Evolutionary conservation across 192 early-diverging fungal genomes (phyloP).

Genomic region (Coemansia furcata): DNA sequence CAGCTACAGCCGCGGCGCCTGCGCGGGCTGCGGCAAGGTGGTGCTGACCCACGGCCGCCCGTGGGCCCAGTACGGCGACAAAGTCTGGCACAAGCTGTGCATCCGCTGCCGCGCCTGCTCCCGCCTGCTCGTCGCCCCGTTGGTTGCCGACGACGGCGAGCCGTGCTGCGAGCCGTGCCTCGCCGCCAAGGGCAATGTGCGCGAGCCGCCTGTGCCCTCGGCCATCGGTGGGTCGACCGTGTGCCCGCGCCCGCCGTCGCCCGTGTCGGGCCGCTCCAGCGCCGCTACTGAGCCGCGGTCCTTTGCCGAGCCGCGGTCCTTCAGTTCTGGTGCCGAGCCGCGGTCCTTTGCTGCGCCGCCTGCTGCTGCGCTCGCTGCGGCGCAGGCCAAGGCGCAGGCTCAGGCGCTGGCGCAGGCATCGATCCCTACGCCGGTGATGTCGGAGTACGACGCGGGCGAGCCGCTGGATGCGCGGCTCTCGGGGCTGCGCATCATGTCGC

Average conservation of each 20-base stretch:
- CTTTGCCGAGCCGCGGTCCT: background rate
- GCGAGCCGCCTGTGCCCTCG: constrained; percentile 12
- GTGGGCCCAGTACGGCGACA: constrained; percentile 51
- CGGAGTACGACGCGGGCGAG: constrained; percentile 35
- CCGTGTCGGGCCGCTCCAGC: background rate
- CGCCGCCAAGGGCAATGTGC: background rate
- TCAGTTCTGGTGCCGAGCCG: background rate
- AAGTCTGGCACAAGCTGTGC: constrained; percentile 55
- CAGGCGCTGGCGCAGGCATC: constrained; percentile 15
- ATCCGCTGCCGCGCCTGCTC: constrained; percentile 42
- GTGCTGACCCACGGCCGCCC: constrained; percentile 53
- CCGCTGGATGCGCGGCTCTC: constrained; percentile 1
- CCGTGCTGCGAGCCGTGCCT: constrained; percentile 55
- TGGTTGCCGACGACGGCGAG: constrained; percentile 35
- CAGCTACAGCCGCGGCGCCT: constrained; percentile 51
- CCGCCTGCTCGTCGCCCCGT: constrained; percentile 39
- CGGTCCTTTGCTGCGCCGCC: background rate
- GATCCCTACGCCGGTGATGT: constrained; percentile 40
- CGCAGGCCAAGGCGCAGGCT: background rate
- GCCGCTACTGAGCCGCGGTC: background rate
- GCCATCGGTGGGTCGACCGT: constrained; percentile 13
- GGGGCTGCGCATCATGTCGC: constrained; percentile 44
- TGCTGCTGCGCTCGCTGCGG: background rate
- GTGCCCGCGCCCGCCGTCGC: constrained; percentile 3
- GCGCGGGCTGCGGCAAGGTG: constrained; percentile 43